Conservation (phyloP, 225 moss, liverwort and hornwort species). For the Sphagnum contortum region DNA sequence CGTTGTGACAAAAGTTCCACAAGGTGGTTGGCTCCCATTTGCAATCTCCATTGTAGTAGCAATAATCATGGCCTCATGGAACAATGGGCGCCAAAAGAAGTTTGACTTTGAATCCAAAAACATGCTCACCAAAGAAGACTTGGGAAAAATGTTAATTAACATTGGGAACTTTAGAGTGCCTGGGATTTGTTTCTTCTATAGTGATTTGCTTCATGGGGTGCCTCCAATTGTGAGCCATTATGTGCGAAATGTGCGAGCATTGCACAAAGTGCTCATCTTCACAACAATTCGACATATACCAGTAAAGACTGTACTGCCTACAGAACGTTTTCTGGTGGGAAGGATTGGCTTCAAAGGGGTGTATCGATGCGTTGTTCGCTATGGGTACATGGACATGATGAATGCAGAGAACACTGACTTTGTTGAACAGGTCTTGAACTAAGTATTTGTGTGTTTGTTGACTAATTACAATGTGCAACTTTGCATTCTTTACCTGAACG, state of each 20-base stretch:
- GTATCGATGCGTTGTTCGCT: constrained; percentile 79
- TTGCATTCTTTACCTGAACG: too few species aligned
- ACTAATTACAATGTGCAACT: too few species aligned
- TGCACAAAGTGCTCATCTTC: constrained; percentile 77
- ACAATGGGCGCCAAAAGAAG: constrained; percentile 62
- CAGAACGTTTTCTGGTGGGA: constrained; percentile 72
- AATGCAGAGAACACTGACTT: constrained; percentile 59
- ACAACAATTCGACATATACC: constrained; percentile 77
- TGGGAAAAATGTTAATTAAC: constrained; percentile 28
- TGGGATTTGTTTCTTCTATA: constrained; percentile 84
- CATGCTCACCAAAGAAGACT: constrained; percentile 38
- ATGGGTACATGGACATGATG: constrained; percentile 73
- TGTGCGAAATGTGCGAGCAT: constrained; percentile 56
- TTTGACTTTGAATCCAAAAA: constrained; percentile 58
- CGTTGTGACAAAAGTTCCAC: constrained; percentile 70
- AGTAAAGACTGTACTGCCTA: constrained; percentile 62
- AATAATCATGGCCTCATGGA: constrained; percentile 63
- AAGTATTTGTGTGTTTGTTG: too few species aligned
- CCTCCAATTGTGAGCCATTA: constrained; percentile 74
- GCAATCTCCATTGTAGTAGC: constrained; percentile 45
- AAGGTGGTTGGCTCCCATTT: constrained; percentile 82
- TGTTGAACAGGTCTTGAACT: constrained; percentile 46
- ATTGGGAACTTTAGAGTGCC: constrained; percentile 51
- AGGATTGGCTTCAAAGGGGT: constrained; percentile 66
- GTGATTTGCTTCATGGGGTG: constrained; percentile 61